Base-by-base conservation (phyloP, 331 rosid genomes). In the Dryas integrifolia region DNA sequence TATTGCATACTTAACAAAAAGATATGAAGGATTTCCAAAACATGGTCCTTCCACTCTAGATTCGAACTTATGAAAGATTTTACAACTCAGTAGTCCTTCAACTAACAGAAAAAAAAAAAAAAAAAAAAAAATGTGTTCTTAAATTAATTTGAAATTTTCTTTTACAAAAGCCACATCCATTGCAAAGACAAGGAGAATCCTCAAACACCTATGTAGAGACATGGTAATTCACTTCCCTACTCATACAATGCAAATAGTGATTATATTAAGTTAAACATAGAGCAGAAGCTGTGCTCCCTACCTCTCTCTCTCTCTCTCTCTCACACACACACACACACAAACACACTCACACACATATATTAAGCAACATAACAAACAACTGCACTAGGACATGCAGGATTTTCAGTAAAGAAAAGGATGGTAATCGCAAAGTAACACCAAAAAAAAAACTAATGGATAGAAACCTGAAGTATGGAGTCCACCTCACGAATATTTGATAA, bases 401-500 rank as follows among this genome's bases (percentile, higher is more conserved):
- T 39, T 24, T 43, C 39, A 59, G 72, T 5, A 53, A 70, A 3
- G 14, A 49, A 30, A 61, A 26, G 14, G 47, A 68, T 16, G 56
- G 67, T 40, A 49, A n/a, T 63, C 47, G 64, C 5, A 46, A n/a
- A 72, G 50, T 58, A 79, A 51, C 55, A 56, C 3, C 49, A 70
- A 10, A 56, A 30, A 67, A 69, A 70, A 30, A 38, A 44, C 58
- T 18, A 48, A 63, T 64, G 45, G 72, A 74, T 44, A 75, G 63
- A 62, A 64, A 91, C 98, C 96, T 95, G 98, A 81, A 95, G 98
- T 78, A 91, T 78, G 26, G 97, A 89, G 87, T 95, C 98, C 80
- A 91, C 97, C 82, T 95, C 96, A 6, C 96, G 97, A 79, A 95
- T 89, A 73, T 95, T 96, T 52, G 97, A 92, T 73, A 95, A 82